Evolutionary conservation across 371 early-diverging fungal species (phyloP), one percentile per base, ranked within the genome.

Genomic region (Mortierella sp.): DNA sequence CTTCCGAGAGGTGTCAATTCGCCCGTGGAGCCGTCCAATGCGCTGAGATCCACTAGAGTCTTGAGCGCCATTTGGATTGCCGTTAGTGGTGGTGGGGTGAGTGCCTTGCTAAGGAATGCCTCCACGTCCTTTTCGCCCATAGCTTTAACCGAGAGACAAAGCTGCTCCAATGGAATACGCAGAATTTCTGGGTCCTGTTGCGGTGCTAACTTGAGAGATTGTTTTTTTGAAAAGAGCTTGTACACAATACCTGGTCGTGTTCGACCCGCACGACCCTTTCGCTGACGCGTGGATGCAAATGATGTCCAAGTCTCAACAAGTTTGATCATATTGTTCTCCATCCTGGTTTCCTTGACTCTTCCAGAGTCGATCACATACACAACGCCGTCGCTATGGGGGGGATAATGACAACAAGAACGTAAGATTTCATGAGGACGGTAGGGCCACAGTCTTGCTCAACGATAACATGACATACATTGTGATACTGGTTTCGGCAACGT

Each of bases 331-430:
- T 85, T 83, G 44, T 86, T 83, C 61, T 96, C 94, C 67, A 86
- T 90, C 80, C 83, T 83, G 19, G 91, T 82, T 41, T 91, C 89
- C 58, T 96, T 98, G 5, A 91, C 88, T 80, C 92, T 87, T 19
- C 98, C 99, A 1, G 91, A 83, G 78, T 99, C 99, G 55, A 99
- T 90, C 0, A 99, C 99, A 76, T 91, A 93, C 5, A 94, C 94
- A 21, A 97, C 87, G n/a, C 95, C 88, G 52, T 88, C 97, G 79
- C 99, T 96, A 66, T n/a, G n/a, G n/a, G n/a, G n/a, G 0, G 37
- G 17, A 25, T 41, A 56, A 28, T 22, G 28, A 22, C 21, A 60
- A 28, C 0, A 51, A 17, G 16, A 45, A 10, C 9, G 16, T 12
- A 37, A 40, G 17, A 49, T 31, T 7, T 9, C 24, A 25, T 6